Base-by-base conservation (phyloP, 345 rosid genomes). In the sweet orange (Citrus sinensis) region DNA sequence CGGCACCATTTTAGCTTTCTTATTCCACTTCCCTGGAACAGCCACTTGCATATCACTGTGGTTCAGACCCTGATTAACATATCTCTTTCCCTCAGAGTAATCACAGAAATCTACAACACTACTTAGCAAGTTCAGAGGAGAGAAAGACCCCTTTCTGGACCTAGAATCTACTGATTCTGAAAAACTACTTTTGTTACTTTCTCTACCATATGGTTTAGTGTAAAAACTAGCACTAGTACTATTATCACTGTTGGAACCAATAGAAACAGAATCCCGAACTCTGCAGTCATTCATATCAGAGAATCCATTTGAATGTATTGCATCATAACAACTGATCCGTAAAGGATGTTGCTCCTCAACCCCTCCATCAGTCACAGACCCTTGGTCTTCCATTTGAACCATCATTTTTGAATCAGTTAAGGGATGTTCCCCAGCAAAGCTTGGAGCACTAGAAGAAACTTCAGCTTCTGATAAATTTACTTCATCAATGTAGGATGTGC, bases 191-290 rank as follows among this genome's bases (percentile, higher is more conserved):
- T 62, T 61, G 51, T 74, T 35, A 67, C 69, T 67, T 25, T 29
- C 75, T 40, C 56, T 56, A 35, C 74, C 71, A 63, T 55, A 80
- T 16, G 80, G 67, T 30, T 75, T 75, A 25, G 76, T 70, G 64
- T 72, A 71, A 58, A 29, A 60, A 29, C 76, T 56, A 82, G 71
- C 77, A 75, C 75, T 39, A 59, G 35, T 55, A 56, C 80, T 39
- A 35, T 34, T 80, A 69, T 79, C 78, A 61, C 82, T 74, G 76
- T 78, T 78, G 70, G 86, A 85, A 68, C 82, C 73, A 69, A 73
- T 49, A 54, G 83, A 83, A 67, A 68, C 61, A 10, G 80, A 75
- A 80, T 85, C 86, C 71, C 51, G 69, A 70, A 55, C 71, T 22
- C 71, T 77, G 75, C 82, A 80, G 64, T 76, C 82, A 76, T 39